Conservation (phyloP, 1,139 yeast species). For the Taphrina deformans region DNA sequence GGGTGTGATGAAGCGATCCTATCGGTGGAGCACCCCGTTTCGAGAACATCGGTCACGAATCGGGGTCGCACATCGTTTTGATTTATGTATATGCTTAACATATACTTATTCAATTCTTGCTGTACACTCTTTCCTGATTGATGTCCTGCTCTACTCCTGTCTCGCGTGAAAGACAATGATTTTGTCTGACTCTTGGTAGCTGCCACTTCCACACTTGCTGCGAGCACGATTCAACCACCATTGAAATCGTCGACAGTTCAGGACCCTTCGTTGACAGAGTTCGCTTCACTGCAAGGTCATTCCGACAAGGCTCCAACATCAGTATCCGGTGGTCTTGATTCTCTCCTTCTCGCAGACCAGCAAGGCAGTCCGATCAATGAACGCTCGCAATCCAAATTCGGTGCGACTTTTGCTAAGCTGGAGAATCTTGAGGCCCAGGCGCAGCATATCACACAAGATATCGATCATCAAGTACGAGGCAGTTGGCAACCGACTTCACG, state of each 20-base stretch:
- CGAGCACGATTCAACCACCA: neutral
- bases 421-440: slow-evolving; percentile 8
- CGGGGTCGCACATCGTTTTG: slow-evolving; percentile 12
- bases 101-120: slow-evolving; percentile 14
- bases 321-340: neutral
- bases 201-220: neutral
- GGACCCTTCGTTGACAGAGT: neutral
- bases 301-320: neutral
- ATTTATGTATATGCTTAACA: slow-evolving; percentile 20
- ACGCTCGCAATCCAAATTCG: slow-evolving; percentile 6
- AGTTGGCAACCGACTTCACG: slow-evolving; percentile 22
- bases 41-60: slow-evolving; percentile 8
- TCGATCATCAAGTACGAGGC: slow-evolving; percentile 7
- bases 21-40: slow-evolving; percentile 13
- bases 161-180: neutral
- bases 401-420: slow-evolving; percentile 15
- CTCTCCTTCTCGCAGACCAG: neutral
- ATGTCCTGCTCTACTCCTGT: neutral
- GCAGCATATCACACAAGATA: neutral
- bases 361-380: neutral
- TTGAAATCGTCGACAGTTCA: neutral
- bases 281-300: neutral
- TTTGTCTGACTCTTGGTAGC: neutral
- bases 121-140: neutral
- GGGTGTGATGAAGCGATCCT: slow-evolving; percentile 22